These are phyloP conservation scores for Phytopythium mirpurense DNA, from an alignment of 352 stramenopile species.

Conservation along the genomic window DNA sequence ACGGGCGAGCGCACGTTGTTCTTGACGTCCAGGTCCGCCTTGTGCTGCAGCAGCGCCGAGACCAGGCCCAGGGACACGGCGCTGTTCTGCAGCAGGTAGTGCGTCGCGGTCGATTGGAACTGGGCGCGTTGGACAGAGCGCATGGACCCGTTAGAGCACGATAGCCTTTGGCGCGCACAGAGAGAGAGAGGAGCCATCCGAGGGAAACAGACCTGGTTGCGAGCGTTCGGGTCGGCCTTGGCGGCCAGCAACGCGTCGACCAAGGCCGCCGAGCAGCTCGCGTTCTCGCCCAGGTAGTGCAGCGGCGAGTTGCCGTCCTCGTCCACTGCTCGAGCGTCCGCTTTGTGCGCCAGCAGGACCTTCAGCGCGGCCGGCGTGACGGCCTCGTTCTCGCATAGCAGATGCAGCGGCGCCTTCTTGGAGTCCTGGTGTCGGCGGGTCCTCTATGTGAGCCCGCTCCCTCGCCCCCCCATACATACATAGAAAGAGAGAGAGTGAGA, in stretches of 20 bases:
- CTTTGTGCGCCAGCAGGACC: slow-evolving; percentile 33
- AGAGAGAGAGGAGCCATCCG: not conserved
- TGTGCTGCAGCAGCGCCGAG: slow-evolving; percentile 37
- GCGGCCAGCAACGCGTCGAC: slow-evolving; percentile 35
- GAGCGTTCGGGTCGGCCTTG: slow-evolving; percentile 47
- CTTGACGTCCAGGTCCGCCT: slow-evolving; percentile 62
- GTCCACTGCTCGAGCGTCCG: slow-evolving; percentile 42
- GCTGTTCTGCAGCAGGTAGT: slow-evolving; percentile 72
- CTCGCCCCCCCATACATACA: not conserved
- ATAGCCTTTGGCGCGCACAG: not conserved
- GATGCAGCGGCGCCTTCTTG: slow-evolving; percentile 57
- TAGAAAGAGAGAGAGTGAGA: too few species aligned
- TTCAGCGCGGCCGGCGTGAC: slow-evolving; percentile 27
- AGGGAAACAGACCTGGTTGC: slow-evolving; percentile 44
- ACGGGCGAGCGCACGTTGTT: slow-evolving; percentile 50
- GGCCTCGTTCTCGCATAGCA: slow-evolving; percentile 70
- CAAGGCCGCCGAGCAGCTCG: not conserved
- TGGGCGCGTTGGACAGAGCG: slow-evolving; percentile 14
- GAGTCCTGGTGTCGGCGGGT: slow-evolving; percentile 22
- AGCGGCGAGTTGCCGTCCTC: slow-evolving; percentile 4
- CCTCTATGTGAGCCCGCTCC: not conserved
- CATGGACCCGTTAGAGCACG: too few species aligned
- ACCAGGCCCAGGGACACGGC: slow-evolving; percentile 38
- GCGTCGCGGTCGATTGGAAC: slow-evolving; percentile 70
- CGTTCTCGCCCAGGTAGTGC: slow-evolving; percentile 5